Conservation (phyloP, 1,139 yeast species). For the Taiozyma sp. region DNA sequence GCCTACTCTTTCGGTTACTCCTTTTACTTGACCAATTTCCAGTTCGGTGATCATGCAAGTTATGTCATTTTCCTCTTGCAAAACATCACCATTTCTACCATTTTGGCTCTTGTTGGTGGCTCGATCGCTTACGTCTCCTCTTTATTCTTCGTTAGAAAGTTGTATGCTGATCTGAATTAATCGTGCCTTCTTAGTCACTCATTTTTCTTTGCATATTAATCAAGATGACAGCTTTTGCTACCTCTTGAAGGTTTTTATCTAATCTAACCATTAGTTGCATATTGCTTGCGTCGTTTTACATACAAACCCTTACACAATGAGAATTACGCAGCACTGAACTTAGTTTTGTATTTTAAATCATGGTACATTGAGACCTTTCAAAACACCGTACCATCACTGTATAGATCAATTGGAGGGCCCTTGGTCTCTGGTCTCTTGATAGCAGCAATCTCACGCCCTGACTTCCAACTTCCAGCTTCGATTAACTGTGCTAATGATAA, state of each 20-base stretch:
- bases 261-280: background rate
- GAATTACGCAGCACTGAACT: too few species aligned
- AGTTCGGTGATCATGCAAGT: constrained; percentile 22
- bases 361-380: constrained; percentile 18
- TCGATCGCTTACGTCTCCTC: constrained; percentile 16
- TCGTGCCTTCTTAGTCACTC: background rate
- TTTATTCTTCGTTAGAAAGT: constrained; percentile 12
- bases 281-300: background rate
- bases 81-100: constrained; percentile 16
- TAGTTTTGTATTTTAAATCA: too few species aligned
- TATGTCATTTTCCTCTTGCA: constrained; percentile 18
- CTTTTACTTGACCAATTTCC: constrained; percentile 20
- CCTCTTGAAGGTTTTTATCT: background rate
- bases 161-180: constrained; percentile 12
- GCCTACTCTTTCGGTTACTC: constrained; percentile 20
- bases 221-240: background rate
- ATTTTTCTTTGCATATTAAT: background rate
- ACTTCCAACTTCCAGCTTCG: constrained; percentile 64
- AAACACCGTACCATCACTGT: constrained; percentile 58
- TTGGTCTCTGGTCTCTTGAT: constrained; percentile 39
- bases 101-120: constrained; percentile 20
- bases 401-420: constrained; percentile 56
- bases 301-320: too few species aligned
- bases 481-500: constrained; percentile 48
- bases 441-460: constrained; percentile 54